Conservation (phyloP, 768 basidiomycete genomes). For the Tubosaeta brunneosetosa region DNA sequence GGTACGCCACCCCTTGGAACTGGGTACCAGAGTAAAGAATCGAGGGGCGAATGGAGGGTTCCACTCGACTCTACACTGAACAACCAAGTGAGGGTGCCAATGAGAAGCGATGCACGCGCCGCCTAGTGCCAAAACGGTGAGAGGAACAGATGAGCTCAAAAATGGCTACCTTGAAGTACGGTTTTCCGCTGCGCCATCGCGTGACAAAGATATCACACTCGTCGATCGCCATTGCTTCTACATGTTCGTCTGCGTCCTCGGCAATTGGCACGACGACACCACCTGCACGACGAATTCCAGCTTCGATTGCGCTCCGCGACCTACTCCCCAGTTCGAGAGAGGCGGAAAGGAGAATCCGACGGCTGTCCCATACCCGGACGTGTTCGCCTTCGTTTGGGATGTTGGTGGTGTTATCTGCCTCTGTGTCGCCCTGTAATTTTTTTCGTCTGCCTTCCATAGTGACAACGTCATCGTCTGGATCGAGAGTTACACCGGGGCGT, state of each 20-base stretch:
- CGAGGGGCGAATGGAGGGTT: conserved; percentile 45
- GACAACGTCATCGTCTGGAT: conserved; percentile 12
- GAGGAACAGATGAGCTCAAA: not conserved
- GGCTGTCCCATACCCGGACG: conserved; percentile 53
- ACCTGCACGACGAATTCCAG: conserved; percentile 55
- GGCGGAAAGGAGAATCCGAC: conserved; percentile 56
- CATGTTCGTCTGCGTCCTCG: too few relatives aligned
- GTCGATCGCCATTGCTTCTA: conserved; percentile 32
- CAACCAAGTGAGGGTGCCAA: conserved; percentile 43
- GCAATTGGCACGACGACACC: too few relatives aligned
- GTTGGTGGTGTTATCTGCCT: conserved; percentile 7
- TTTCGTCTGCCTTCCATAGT: conserved; percentile 18
- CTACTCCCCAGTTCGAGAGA: conserved; percentile 50
- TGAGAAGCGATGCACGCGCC: too few relatives aligned
- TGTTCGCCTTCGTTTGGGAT: conserved; percentile 25
- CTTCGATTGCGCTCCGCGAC: conserved; percentile 51
- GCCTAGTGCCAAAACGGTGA: conserved; percentile 40
- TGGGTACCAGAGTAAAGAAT: conserved; percentile 79
- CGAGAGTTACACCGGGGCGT: conserved; percentile 21
- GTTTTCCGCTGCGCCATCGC: conserved; percentile 59
- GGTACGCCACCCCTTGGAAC: conserved; percentile 52
- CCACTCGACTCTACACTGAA: too few relatives aligned
- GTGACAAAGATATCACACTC: conserved; percentile 75
- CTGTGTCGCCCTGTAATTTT: conserved; percentile 23
- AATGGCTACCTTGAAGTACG: conserved; percentile 60